A percentile compares a stretch with the other conserved stretches of the same genome.
Conservation (phyloP, 768 basidiomycete species). For the Kwoniella sp. region DNA sequence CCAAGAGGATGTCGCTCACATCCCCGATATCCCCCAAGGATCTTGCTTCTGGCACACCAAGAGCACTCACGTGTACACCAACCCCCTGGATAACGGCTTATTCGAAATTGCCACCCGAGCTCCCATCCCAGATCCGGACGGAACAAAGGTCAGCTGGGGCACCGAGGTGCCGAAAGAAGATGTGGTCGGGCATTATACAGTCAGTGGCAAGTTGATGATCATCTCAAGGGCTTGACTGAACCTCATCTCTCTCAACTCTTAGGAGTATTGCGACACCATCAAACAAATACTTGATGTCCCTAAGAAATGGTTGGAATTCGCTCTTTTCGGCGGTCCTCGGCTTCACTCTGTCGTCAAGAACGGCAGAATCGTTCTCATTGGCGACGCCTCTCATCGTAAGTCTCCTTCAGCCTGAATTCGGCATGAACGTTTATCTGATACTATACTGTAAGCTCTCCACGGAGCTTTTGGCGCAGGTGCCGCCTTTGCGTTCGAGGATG, state of each 20-base stretch:
- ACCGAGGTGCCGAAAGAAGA: constrained; percentile 12
- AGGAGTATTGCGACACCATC: constrained; percentile 11
- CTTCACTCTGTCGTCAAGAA: constrained; percentile 8
- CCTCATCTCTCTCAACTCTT: too few relatives aligned
- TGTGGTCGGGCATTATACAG: constrained; percentile 15
- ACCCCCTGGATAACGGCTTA: constrained; percentile 12
- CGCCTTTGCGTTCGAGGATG: constrained; percentile 25
- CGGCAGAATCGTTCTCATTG: constrained; percentile 11
- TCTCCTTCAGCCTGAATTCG: neutral
- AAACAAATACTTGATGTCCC: constrained; percentile 5
- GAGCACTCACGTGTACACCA: constrained; percentile 9
- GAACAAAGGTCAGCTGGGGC: constrained; percentile 22
- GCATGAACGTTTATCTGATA: too few relatives aligned
- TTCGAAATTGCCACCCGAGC: constrained; percentile 19
- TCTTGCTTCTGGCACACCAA: constrained; percentile 14
- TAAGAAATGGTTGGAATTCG: constrained; percentile 20
- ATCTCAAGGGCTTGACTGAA: too few relatives aligned
- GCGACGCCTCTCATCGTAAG: constrained; percentile 24
- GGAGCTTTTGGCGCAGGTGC: constrained; percentile 24
- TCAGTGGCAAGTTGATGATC: too few relatives aligned
- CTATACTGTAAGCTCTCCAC: constrained; percentile 2
- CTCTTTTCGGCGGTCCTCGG: constrained; percentile 17
- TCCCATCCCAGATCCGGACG: constrained; percentile 7
- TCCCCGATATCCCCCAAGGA: constrained; percentile 8
- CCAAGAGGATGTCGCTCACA: constrained; percentile 5